Base-by-base conservation (phyloP, 2,329 filamentous ascomycete genomes). In the Monosporascus sp. region DNA sequence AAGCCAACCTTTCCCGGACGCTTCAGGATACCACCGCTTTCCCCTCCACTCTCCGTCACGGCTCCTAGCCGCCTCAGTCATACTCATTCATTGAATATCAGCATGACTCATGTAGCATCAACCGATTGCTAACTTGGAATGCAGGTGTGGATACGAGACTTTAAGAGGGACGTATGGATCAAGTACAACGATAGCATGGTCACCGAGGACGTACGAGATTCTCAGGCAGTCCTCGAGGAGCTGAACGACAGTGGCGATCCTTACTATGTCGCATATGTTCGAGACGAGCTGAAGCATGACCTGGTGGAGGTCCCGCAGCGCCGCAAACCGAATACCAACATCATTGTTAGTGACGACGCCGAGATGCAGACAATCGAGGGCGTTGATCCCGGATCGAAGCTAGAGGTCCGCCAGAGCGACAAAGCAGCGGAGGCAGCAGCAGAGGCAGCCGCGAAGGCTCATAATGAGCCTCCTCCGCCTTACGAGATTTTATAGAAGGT, bases 151-250 rank as follows among this genome's bases (percentile, higher is more conserved):
- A 95, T 99, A 59, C 89, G 86, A 65, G 94, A 97, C 73, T 96
- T 96, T 69, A 82, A 86, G 59, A 82, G 84, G 47, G 74, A 85
- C 37, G 76, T 92, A 20, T 99, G 94, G 92, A 86, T 91, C 53
- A 91, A 90, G 65, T 99, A 97, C 77, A 99, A 99, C 67, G 94
- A 99, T 65, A 87, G 87, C 51, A 80, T 80, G 17, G 91, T 99
- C 24, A 86, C 83, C 3, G 84, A 89, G 58, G 76, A 80, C 54
- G 80, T 84, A 26, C 74, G 77, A 16, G 81, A 89, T 62, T 77
- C 81, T 7, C 76, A 78, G 17, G 82, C 87, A 49, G 89, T 96
- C 41, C 85, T 94, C 59, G 77, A 82, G 24, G 78, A 82, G 56
- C 78, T 89, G 48, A 84, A 83, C 56, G 80, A 75, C 11, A 85